These are phyloP conservation scores for Candida neerlandica DNA, from an alignment of 1,139 yeast species.

Conservation along the genomic window DNA sequence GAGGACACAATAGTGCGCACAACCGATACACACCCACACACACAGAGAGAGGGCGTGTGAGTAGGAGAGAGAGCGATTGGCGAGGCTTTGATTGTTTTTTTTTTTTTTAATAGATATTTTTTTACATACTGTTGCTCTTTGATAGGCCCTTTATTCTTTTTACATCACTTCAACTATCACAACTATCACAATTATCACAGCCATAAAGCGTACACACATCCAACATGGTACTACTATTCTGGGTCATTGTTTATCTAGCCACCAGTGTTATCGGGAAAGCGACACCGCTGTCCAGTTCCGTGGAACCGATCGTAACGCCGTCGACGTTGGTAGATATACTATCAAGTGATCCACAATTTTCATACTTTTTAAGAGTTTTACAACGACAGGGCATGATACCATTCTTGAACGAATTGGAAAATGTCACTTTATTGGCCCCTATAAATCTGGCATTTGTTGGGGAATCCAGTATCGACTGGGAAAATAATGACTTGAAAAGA, in stretches of 20 bases:
- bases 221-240: neutral
- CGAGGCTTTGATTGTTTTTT: neutral
- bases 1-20: too few species aligned
- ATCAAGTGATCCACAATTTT: conserved; percentile 72
- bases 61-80: too few species aligned
- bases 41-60: too few species aligned
- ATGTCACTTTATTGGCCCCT: conserved; percentile 84
- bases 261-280: neutral
- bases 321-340: conserved; percentile 74
- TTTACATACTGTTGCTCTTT: neutral
- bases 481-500: conserved; percentile 29
- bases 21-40: too few species aligned
- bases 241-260: neutral
- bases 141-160: neutral
- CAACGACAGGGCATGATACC: conserved; percentile 75
- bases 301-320: conserved; percentile 27
- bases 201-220: neutral
- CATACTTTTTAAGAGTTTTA: conserved; percentile 63
- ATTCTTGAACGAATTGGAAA: conserved; percentile 59
- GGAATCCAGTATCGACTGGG: conserved; percentile 14
- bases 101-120: too few species aligned
- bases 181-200: neutral
- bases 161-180: too few species aligned
- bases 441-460: conserved; percentile 73
- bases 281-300: neutral